Evolutionary conservation across 441 rosid genomes (phyloP), one percentile per base, ranked within the genome.

Genomic region (Kokia cookei): DNA sequence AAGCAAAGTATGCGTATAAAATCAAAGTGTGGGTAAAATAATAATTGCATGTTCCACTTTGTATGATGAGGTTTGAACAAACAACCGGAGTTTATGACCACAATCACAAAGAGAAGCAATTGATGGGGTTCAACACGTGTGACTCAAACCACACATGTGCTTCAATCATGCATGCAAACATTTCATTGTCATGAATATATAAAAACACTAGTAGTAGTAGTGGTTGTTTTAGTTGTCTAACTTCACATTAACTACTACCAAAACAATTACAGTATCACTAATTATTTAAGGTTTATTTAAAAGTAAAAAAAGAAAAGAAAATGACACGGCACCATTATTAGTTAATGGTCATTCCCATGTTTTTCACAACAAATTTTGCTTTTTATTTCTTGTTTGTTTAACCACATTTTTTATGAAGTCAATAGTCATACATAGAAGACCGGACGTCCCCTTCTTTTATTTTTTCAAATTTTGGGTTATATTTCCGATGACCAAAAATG

Each of bases 101-200:
- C 80, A 78, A 80, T 83, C 2, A 32, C 37, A 32, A 32, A 32
- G 81, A 84, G 72, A 50, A 58, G 67, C 59, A 60, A 72, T 63
- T 50, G 83, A 79, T 73, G 71, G 78, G 54, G 14, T 11, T 10
- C 60, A 53, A 80, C 87, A 78, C 84, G 81, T 82, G 85, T 78
- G 81, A 69, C 60, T 66, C 63, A 69, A 63, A 48, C 53, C 73
- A 77, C 62, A 65, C 65, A 59, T 54, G 62, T 75, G 71, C 78
- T 51, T 45, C 77, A 58, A 69, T 70, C 57, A 35, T 74, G 13
- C 57, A 57, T 71, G 14, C 71, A 59, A 35, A 64, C 75, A 69
- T 55, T 32, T 66, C 29, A 19, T 10, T 64, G 50, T 15, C 12
- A 63, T 27, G 5, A 12, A n/a, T 3, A 35, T 3, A 13, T 4